Conservation (phyloP, 345 rosid genomes). For the Bruguiera parviflora region DNA sequence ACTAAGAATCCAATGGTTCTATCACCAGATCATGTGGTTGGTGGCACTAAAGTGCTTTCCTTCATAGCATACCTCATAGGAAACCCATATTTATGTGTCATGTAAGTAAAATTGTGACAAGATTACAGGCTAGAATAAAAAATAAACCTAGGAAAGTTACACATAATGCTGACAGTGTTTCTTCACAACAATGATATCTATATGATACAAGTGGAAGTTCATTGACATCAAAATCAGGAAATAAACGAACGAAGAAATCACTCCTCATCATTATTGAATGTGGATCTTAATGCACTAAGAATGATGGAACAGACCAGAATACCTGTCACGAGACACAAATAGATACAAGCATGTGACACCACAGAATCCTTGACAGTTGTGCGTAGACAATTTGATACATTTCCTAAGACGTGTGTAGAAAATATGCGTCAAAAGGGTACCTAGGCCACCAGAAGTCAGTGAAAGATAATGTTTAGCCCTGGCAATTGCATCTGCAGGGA, state of each 20-base stretch:
- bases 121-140: not conserved
- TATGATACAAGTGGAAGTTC: not conserved
- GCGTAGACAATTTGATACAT: not conserved
- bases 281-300: not conserved
- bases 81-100: not conserved
- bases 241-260: not conserved
- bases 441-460: constrained; percentile 81
- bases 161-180: no score
- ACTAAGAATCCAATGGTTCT: no score
- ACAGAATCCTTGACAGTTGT: not conserved
- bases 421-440: constrained; percentile 34
- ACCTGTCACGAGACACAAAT: not conserved
- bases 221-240: not conserved
- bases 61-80: not conserved
- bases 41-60: no score
- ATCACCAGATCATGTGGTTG: no score
- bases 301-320: not conserved
- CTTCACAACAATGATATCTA: not conserved
- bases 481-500: constrained; percentile 96
- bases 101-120: not conserved
- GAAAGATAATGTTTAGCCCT: constrained; percentile 93
- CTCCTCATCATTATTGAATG: not conserved
- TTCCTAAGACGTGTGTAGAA: not conserved
- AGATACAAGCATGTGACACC: not conserved
- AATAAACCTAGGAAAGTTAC: not conserved